Base-by-base conservation (phyloP, 192 early-diverging fungal species). In the Haplosporangium gracile region DNA sequence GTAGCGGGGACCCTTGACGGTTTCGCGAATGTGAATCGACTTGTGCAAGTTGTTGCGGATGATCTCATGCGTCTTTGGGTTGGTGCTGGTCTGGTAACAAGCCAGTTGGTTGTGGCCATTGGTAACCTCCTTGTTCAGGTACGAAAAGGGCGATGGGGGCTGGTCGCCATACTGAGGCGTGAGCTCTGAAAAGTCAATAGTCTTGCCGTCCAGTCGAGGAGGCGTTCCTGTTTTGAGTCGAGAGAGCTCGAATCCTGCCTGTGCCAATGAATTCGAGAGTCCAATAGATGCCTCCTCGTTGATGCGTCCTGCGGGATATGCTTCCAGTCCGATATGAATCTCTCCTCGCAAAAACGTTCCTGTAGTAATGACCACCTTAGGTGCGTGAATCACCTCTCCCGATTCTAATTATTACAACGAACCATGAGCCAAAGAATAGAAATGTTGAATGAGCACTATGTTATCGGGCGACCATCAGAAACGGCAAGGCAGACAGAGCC, bases 141-240 rank as follows among this genome's bases (percentile, higher is more conserved):
- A 97, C 16, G 96, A 97, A 75, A 97, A 97, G 10, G 96, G 96
- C 2, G 89, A 89, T 9, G 93, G 90, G 2, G 95, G 95, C 55
- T 91, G 85, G 69, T 97, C 96, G 22, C 96, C 96, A 51, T 91
- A 76, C 79, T 97, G 95, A 20, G 89, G 85, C 5, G 77, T 84
- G 72, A 97, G 88, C 39, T 90, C 91, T 26, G 91, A 88, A 85
- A 94, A 97, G 84, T 97, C 91, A 40, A 97, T 96, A 34, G 93
- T 95, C 70, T 89, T 89, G 51, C 95, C 95, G 72, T 95, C 94
- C 53, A 97, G 88, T 71, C 96, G 83, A 18, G 96, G 93, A 39
- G 96, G 96, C 15, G 96, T 97, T 29, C 96, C 96, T n/a, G 96
- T 97, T 84, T 97, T 97, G 81, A 97, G 91, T n/a, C 96, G 81